Percentiles rank a stretch among this genome's conserved stretches.
These are phyloP conservation scores for Papilionanthe hybrid DNA, from an alignment of 116 monocot species.

Conservation along the genomic window DNA sequence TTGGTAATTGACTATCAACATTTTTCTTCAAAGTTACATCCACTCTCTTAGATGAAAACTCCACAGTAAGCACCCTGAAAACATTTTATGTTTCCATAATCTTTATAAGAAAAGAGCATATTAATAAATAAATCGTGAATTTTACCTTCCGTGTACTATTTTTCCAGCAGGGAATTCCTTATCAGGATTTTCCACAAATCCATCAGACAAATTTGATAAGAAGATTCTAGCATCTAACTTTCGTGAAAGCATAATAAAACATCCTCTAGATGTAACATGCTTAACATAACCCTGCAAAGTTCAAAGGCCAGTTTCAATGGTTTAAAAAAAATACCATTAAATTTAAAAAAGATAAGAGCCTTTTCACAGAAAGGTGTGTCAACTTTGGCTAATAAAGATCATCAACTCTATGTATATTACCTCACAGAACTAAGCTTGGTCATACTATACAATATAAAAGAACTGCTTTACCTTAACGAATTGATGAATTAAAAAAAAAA, in stretches of 20 bases:
- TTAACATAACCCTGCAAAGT: slow-evolving; percentile 81
- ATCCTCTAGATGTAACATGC: slow-evolving; percentile 73
- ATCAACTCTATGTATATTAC: too few relatives aligned
- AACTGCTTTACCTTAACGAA: background rate
- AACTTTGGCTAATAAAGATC: too few relatives aligned
- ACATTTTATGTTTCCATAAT: background rate
- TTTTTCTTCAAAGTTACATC: slow-evolving; percentile 60
- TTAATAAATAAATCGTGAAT: background rate
- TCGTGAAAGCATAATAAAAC: slow-evolving; percentile 86
- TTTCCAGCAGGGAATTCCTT: slow-evolving; percentile 74
- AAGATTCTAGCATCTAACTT: slow-evolving; percentile 74
- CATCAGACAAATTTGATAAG: slow-evolving; percentile 79
- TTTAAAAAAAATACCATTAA: background rate
- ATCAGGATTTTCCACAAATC: slow-evolving; percentile 61
- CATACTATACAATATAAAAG: too few relatives aligned
- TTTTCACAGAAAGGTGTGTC: too few relatives aligned
- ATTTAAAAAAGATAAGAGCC: background rate
- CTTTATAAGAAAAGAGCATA: background rate
- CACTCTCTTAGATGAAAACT: slow-evolving; percentile 58
- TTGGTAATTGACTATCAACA: slow-evolving; percentile 16
- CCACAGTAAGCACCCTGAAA: slow-evolving; percentile 70
- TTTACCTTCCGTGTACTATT: slow-evolving; percentile 69
- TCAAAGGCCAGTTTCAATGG: background rate
- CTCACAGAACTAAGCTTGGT: too few relatives aligned
- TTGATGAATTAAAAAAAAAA: background rate